Conservation (phyloP, 352 stramenopile genomes). For the Phytophthora pinifolia region DNA sequence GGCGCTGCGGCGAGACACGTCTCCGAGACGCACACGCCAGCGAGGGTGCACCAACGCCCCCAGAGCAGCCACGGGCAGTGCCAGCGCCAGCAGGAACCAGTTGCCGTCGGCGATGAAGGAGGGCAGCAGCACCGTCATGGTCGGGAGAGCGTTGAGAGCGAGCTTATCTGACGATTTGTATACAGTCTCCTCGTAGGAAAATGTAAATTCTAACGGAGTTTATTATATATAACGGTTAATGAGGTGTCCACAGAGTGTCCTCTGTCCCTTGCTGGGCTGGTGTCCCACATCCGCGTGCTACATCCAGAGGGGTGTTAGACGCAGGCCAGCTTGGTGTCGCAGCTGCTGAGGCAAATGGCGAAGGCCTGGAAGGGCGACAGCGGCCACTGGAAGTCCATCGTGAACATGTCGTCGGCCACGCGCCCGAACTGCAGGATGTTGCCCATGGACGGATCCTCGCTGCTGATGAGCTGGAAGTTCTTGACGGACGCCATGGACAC, state of each 20-base stretch:
- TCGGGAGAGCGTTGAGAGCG: too few species aligned
- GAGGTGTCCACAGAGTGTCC: not conserved
- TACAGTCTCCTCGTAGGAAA: too few species aligned
- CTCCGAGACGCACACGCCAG: slow-evolving; percentile 31
- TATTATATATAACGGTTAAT: slow-evolving; percentile 42
- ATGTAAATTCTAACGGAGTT: slow-evolving; percentile 34
- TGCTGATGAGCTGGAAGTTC: slow-evolving; percentile 89
- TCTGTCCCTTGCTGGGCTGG: too few species aligned
- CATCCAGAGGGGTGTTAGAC: slow-evolving; percentile 45
- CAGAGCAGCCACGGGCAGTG: slow-evolving; percentile 23
- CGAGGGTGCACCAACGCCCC: slow-evolving; percentile 45
- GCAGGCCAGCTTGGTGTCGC: slow-evolving; percentile 87
- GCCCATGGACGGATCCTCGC: slow-evolving; percentile 80
- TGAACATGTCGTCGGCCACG: slow-evolving; percentile 90
- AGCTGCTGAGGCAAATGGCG: slow-evolving; percentile 88
- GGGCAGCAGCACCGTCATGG: slow-evolving; percentile 73
- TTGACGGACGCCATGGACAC: slow-evolving; percentile 87
- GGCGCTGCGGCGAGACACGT: slow-evolving; percentile 21
- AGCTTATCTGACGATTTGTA: too few species aligned
- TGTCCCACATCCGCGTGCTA: slow-evolving; percentile 12
- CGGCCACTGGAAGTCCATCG: slow-evolving; percentile 90
- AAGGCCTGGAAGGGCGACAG: slow-evolving; percentile 89
- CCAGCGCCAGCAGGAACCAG: slow-evolving; percentile 56
- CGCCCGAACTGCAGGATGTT: slow-evolving; percentile 89
- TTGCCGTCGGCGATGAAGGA: slow-evolving; percentile 67